Percentiles rank a stretch among this genome's conserved stretches.
Conservation (phyloP, 23 red algal genomes). For the Agarophyton chilense region DNA sequence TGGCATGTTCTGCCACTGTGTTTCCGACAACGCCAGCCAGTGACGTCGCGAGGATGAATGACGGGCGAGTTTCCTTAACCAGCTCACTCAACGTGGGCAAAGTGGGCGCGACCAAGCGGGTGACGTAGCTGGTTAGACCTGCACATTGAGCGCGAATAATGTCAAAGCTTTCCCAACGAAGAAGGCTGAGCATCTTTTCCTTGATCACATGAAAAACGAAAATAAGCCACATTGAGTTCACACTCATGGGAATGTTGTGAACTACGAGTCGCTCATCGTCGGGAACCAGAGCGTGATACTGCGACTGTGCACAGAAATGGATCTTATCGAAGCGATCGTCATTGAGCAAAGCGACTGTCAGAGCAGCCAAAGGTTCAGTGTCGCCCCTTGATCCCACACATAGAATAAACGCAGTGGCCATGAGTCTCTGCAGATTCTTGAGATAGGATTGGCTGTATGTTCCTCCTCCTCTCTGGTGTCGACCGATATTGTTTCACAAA, state of each 20-base stretch:
- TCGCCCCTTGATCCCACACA: conserved; percentile 24
- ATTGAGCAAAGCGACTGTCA: conserved; percentile 6
- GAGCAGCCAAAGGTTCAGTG: conserved; percentile 1
- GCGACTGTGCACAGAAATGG: not conserved
- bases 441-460: not conserved
- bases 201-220: not conserved
- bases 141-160: conserved; percentile 2
- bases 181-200: not conserved
- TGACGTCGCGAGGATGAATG: not conserved
- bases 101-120: not conserved
- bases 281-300: not conserved
- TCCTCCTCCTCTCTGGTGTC: too few relatives aligned
- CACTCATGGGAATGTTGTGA: not conserved
- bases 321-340: not conserved
- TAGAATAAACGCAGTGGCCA: conserved; percentile 6
- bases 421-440: not conserved
- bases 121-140: not conserved
- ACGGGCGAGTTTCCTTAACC: not conserved
- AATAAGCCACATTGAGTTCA: not conserved
- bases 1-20: not conserved
- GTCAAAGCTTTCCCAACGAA: conserved; percentile 1
- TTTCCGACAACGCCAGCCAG: not conserved
- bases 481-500: too few relatives aligned
- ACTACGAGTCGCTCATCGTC: conserved; percentile 19
- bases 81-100: not conserved